These are phyloP conservation scores for Saccharomycopsis javanensis DNA, from an alignment of 805 yeast species.

Conservation along the genomic window DNA sequence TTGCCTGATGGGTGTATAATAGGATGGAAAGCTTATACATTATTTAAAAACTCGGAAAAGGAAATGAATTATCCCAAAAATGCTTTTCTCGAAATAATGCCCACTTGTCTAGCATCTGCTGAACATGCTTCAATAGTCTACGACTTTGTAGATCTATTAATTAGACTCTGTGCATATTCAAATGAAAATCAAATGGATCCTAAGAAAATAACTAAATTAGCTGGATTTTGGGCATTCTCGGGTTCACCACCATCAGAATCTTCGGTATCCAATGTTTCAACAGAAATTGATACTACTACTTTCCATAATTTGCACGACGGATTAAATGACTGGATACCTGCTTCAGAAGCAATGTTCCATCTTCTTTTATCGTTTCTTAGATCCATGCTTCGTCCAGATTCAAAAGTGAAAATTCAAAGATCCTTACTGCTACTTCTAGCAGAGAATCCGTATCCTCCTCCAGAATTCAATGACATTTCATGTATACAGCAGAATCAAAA, in stretches of 20 bases:
- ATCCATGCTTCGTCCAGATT: constrained; percentile 57
- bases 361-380: constrained; percentile 37
- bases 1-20: constrained; percentile 69
- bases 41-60: constrained; percentile 55
- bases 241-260: constrained; percentile 26
- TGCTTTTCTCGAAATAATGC: constrained; percentile 76
- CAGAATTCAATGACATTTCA: constrained; percentile 23
- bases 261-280: constrained; percentile 12
- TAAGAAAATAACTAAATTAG: constrained; percentile 67
- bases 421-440: constrained; percentile 56
- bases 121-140: constrained; percentile 86
- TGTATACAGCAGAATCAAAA: constrained; percentile 26
- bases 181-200: constrained; percentile 72
- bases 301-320: constrained; percentile 51
- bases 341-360: constrained; percentile 81
- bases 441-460: constrained; percentile 64
- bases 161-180: constrained; percentile 69
- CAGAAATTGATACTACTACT: constrained; percentile 1
- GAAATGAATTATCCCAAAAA: constrained; percentile 57
- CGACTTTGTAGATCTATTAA: constrained; percentile 54
- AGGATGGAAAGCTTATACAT: constrained; percentile 77
- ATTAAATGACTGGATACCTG: constrained; percentile 64
- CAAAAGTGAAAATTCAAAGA: constrained; percentile 49
- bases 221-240: constrained; percentile 79
- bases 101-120: constrained; percentile 70